Evolutionary conservation across 495 filamentous ascomycete genomes (phyloP).

Genomic region (Xylaria cubensis): DNA sequence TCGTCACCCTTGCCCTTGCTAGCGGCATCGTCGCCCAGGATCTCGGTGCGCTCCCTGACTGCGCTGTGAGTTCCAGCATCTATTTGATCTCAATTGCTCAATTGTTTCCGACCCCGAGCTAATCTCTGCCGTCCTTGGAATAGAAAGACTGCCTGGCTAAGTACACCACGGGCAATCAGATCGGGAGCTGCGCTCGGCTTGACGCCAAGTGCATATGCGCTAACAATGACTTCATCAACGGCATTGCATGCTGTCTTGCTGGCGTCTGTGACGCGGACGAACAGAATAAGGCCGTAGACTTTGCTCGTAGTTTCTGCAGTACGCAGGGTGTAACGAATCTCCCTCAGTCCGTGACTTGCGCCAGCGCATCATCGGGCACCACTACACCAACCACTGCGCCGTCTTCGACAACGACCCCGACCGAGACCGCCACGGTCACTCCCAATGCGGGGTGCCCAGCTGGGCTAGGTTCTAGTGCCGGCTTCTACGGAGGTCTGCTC

Average conservation of each 20-base stretch:
- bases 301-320: conserved; percentile 35
- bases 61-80: conserved; percentile 54
- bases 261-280: conserved; percentile 60
- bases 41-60: conserved; percentile 55
- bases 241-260: conserved; percentile 72
- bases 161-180: conserved; percentile 49
- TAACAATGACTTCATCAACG: conserved; percentile 61
- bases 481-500: conserved; percentile 22
- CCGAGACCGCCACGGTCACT: conserved; percentile 5
- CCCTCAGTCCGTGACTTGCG: conserved; percentile 25
- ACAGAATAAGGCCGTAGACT: conserved; percentile 52
- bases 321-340: conserved; percentile 27
- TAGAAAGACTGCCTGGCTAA: conserved; percentile 62
- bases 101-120: not conserved
- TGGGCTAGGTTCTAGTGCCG: not conserved
- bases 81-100: not conserved
- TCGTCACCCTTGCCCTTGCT: conserved; percentile 43
- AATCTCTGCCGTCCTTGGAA: conserved; percentile 26
- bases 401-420: conserved; percentile 1
- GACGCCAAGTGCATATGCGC: conserved; percentile 75
- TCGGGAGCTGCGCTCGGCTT: conserved; percentile 59
- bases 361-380: conserved; percentile 14
- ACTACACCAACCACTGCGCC: conserved; percentile 5
- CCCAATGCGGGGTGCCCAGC: conserved; percentile 9
- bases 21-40: conserved; percentile 48